These are phyloP conservation scores for Vaccinium myrtillus DNA, from an alignment of 148 eudicot genomes.

Conservation along the genomic window DNA sequence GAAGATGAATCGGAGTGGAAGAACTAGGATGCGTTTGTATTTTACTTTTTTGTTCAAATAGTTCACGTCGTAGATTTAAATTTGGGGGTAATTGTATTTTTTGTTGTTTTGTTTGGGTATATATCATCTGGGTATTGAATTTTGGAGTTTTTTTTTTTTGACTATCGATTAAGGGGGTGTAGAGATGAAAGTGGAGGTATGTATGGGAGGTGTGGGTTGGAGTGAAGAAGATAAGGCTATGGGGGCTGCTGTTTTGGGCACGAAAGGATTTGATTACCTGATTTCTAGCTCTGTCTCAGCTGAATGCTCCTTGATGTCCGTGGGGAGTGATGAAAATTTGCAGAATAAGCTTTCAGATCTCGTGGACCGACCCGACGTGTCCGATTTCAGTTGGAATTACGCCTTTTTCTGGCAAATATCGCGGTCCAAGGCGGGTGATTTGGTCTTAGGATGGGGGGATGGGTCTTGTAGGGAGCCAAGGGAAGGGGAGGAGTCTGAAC, in stretches of 20 bases:
- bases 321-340: conserved; percentile 59
- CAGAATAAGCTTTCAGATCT: conserved; percentile 82
- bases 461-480: conserved; percentile 90
- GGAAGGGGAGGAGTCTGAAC: conserved; percentile 64
- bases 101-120: not conserved
- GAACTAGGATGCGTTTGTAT: conserved; percentile 15
- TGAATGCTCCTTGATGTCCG: conserved; percentile 61
- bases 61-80: not conserved
- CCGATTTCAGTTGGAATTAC: conserved; percentile 85
- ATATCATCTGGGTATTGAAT: conserved; percentile 11
- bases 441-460: conserved; percentile 94
- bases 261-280: conserved; percentile 65
- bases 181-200: conserved; percentile 39
- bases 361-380: conserved; percentile 57
- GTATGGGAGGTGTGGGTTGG: conserved; percentile 45
- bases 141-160: conserved; percentile 13
- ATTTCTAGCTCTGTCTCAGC: conserved; percentile 56
- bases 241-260: conserved; percentile 68
- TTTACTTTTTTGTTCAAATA: not conserved
- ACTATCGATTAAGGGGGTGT: not conserved
- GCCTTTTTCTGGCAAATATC: conserved; percentile 92
- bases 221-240: conserved; percentile 73
- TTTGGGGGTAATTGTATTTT: not conserved
- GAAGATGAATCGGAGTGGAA: not conserved
- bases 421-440: conserved; percentile 64